Conservation (phyloP, 148 eudicot species). For the Fagopyrum esculentum region DNA sequence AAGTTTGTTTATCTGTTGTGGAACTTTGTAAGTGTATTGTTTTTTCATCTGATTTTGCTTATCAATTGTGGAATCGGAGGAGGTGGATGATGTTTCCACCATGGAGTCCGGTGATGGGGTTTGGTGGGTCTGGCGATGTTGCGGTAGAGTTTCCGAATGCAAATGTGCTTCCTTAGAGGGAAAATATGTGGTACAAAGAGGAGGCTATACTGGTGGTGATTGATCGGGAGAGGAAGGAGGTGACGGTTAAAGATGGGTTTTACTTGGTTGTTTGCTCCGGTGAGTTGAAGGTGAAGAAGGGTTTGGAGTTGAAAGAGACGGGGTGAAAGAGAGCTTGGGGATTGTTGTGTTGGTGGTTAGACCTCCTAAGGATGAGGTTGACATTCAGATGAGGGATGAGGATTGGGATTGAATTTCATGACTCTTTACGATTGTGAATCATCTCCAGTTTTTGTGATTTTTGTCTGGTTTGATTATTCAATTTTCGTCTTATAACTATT, state of each 20-base stretch:
- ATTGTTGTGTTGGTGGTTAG: conserved; percentile 76
- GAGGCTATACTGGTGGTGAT: too few species aligned
- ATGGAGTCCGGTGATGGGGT: conserved; percentile 56
- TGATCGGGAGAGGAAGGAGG: too few species aligned
- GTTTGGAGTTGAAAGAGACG: conserved; percentile 45
- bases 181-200: conserved; percentile 6
- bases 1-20: too few species aligned
- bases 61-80: conserved; percentile 36
- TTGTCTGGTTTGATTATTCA: too few species aligned
- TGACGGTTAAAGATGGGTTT: too few species aligned
- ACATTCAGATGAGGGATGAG: conserved; percentile 45
- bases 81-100: conserved; percentile 83
- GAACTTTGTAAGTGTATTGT: too few species aligned
- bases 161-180: conserved; percentile 66
- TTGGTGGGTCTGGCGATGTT: conserved; percentile 40
- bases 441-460: background rate
- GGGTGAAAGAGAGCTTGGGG: conserved; percentile 60
- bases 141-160: conserved; percentile 56
- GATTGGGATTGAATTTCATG: conserved; percentile 58
- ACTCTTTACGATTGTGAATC: too few species aligned
- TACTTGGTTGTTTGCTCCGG: too few species aligned
- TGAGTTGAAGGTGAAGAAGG: conserved; percentile 20
- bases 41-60: too few species aligned
- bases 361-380: conserved; percentile 66
- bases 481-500: too few species aligned